Conservation (phyloP, 108 stramenopile genomes). For the Epithemia pelagica region DNA sequence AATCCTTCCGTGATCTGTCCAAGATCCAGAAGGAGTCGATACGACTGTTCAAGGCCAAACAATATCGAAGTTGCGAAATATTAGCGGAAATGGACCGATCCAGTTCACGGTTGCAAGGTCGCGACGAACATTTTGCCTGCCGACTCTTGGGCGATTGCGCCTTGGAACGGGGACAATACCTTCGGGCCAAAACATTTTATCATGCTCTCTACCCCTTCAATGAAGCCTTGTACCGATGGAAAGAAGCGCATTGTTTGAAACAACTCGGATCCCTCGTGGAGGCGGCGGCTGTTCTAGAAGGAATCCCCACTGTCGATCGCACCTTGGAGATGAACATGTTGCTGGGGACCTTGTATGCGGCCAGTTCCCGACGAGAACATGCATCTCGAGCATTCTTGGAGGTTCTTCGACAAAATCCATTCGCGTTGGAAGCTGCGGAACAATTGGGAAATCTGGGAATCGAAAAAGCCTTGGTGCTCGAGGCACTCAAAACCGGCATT, state of each 20-base stretch:
- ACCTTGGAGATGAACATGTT: slow-evolving; percentile 57
- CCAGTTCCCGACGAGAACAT: slow-evolving; percentile 33
- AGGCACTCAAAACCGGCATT: slow-evolving; percentile 31
- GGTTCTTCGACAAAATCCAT: slow-evolving; percentile 52
- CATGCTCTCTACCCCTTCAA: slow-evolving; percentile 32
- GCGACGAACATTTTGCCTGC: slow-evolving; percentile 25
- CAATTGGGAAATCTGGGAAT: slow-evolving; percentile 37
- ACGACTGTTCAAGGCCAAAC: slow-evolving; percentile 41
- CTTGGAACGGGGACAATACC: slow-evolving; percentile 36
- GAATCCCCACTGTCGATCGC: slow-evolving; percentile 35
- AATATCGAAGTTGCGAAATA: slow-evolving; percentile 69
- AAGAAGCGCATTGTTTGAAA: slow-evolving; percentile 69
- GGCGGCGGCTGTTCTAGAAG: slow-evolving; percentile 62
- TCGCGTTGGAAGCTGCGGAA: slow-evolving; percentile 62
- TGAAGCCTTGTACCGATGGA: slow-evolving; percentile 39
- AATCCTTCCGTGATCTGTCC: neutral
- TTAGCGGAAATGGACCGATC: slow-evolving; percentile 57
- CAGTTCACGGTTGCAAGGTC: slow-evolving; percentile 31
- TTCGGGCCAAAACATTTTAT: slow-evolving; percentile 58
- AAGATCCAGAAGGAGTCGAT: slow-evolving; percentile 37
- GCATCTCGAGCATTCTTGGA: slow-evolving; percentile 51
- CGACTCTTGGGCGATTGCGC: slow-evolving; percentile 65
- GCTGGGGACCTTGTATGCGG: slow-evolving; percentile 55
- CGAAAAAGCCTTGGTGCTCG: slow-evolving; percentile 31
- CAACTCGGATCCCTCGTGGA: slow-evolving; percentile 57